Evolutionary conservation across 2,329 filamentous ascomycete species (phyloP), one percentile per base, ranked within the genome.

Genomic region (Diaporthe humulicola): DNA sequence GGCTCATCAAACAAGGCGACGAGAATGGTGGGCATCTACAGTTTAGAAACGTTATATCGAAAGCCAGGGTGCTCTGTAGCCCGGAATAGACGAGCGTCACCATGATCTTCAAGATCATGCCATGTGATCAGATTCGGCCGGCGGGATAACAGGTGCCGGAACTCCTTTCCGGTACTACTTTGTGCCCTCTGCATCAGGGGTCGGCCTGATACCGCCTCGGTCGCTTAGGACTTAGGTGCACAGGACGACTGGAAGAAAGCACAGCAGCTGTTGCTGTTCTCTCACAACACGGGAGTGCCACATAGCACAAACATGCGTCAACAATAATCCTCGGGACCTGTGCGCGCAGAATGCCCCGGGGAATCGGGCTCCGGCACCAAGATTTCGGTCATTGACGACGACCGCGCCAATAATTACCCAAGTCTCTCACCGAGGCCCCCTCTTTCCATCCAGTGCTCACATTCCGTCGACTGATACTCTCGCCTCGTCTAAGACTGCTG

Each of bases 1-100:
- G 89, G 9, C 86, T 94, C 30, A 85, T 91, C 73, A 94, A 94
- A 83, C 84, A 86, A 30, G 92, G 92, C 8, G 91, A 93, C 80
- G 91, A 93, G 83, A 89, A 88, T 76, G 92, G 92, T 33, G 87
- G 88, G 52, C 88, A 91, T 76, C 82, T 89, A 78, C 88, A 93
- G 79, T 88, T 90, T 76, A 86, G 87, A 56, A 93, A 93, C 79
- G 87, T 93, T 60, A 89, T 94, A 77, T 85, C 88, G 74, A 93
- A 93, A 82, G 90, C 91, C n/a, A 89, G 88, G 78, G 92, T 94
- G 7, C 82, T 93, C 64, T 93, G 91, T 79, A 84, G 84, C 67
- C 84, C 87, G 12, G 87, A 89, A 78, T 86, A 80, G 83, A 78
- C 70, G 60, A 72, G 67, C 19, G 69, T 71, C 54, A 38, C 42